Evolutionary conservation across 192 early-diverging fungal genomes (phyloP), one percentile per base, ranked within the genome.

Genomic region (Coemansia sp.): DNA sequence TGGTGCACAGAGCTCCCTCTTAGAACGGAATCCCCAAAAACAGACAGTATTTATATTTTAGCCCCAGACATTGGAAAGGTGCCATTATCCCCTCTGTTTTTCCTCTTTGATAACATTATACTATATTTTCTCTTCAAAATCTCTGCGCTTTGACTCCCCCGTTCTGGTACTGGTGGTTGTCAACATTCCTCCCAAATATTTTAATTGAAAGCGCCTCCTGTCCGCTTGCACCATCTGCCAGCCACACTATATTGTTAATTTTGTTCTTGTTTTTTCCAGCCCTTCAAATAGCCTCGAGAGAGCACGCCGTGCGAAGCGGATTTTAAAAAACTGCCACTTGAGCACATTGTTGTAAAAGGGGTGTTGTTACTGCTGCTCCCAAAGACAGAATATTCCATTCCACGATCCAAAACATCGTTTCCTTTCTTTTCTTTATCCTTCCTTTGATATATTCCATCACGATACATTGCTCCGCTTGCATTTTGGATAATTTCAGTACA

Each of bases 171-270:
- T 44, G 2, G n/a, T 20, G 20, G 17, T 20, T 22, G 3, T 9
- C 22, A 48, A 48, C 45, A 25, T 48, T 48, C 23, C 45, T 48
- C 20, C 20, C 3, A 19, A 44, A 25, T 23, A 48, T 25, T 48
- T 48, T 48, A 22, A 25, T 10, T 48, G 45, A 8, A 48, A n/a
- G 9, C 45, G 45, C 45, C 45, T 25, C 23, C 22, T 25, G 20
- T 25, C 20, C 3, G 45, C 22, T 48, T 8, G 19, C 45, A 48
- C 45, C 45, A 20, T 10, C 23, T 48, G 22, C 20, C 45, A 22
- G 45, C 45, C 45, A 48, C 45, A 48, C 45, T 48, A 48, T 48
- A 48, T 48, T 48, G 45, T 48, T 48, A 48, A 48, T 48, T 25
- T 48, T 27, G 45, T 48, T 25, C 23, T 48, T 22, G 25, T 48